Base-by-base conservation (phyloP, 352 stramenopile genomes). In the Phytophthora tentaculata region DNA sequence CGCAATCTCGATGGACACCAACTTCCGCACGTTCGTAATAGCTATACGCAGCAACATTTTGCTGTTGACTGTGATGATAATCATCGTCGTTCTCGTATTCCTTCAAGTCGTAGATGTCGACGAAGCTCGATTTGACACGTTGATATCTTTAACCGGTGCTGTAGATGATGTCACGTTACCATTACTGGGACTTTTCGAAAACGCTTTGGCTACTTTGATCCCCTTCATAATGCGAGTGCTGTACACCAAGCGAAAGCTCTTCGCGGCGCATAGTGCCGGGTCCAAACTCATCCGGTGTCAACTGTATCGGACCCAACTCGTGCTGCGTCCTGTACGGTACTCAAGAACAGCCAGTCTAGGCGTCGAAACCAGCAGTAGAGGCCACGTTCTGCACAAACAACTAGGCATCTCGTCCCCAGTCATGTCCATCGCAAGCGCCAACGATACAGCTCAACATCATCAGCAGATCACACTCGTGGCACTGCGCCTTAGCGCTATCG, bases 121-220 rank as follows among this genome's bases (percentile, higher is more conserved):
- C 5, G 37, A 51, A 9, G 23, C 17, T 48, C 63, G 49, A 5
- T 16, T 71, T n/a, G 23, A 56, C 23, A 52, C 10, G 1, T 43
- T 32, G 28, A 28, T 66, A 3, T 28, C 63, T 3, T 26, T 66
- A n/a, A 19, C 50, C 17, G 37, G 12, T 5, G 59, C 75, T 26
- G 53, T 50, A 9, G 57, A 72, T 28, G 65, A 76, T 24, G 64
- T 79, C 44, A 63, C 61, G 3, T 44, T 83, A 3, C 44, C 59
- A 14, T 47, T 83, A 47, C 22, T 80, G 8, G 77, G 79, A 26
- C 51, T 85, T n/a, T 85, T 80, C n/a, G 53, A 63, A 32, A 85
- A 83, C 52, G 73, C 74, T 7, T 58, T 71, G 12, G 32, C 76
- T 35, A 85, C 74, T 24, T 73, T 85, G 6, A 60, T 71, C 10